A percentile compares a stretch with the other conserved stretches of the same genome.
Evolutionary conservation across 2,329 filamentous ascomycete species (phyloP).

Genomic region (Aspergillus sp.): DNA sequence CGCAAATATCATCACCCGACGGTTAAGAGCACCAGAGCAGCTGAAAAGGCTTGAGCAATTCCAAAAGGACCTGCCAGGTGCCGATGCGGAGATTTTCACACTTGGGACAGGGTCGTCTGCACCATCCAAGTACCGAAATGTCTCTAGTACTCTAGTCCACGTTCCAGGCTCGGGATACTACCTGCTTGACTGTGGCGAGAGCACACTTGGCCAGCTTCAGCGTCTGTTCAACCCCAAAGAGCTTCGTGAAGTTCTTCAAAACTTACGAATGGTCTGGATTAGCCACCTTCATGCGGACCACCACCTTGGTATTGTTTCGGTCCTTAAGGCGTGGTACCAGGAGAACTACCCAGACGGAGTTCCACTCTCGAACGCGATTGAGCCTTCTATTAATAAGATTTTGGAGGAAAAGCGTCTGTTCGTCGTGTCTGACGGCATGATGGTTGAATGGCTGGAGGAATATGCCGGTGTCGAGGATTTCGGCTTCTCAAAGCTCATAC

Average conservation of each 20-base stretch:
- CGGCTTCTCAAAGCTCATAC: slow-evolving; percentile 61
- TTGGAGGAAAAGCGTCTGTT: slow-evolving; percentile 52
- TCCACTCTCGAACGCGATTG: slow-evolving; percentile 41
- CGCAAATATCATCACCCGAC: slow-evolving; percentile 26
- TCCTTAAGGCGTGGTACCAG: slow-evolving; percentile 79
- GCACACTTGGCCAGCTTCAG: slow-evolving; percentile 82
- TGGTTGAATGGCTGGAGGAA: slow-evolving; percentile 76
- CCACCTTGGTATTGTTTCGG: slow-evolving; percentile 77
- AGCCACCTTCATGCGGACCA: slow-evolving; percentile 96
- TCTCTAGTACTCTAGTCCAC: slow-evolving; percentile 81
- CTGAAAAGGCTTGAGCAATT: slow-evolving; percentile 41
- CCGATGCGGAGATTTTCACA: slow-evolving; percentile 78
- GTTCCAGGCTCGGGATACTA: slow-evolving; percentile 86
- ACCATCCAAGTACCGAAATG: slow-evolving; percentile 93
- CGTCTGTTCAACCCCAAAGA: slow-evolving; percentile 68
- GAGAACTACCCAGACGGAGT: slow-evolving; percentile 50
- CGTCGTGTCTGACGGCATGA: slow-evolving; percentile 68
- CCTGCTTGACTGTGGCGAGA: slow-evolving; percentile 88
- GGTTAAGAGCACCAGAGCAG: slow-evolving; percentile 30
- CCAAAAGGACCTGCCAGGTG: slow-evolving; percentile 67
- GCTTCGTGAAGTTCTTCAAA: slow-evolving; percentile 68
- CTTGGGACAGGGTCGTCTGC: slow-evolving; percentile 88
- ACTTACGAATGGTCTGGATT: slow-evolving; percentile 84
- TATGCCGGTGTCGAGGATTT: slow-evolving; percentile 76
- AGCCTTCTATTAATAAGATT: slow-evolving; percentile 37